These are phyloP conservation scores for Solanum arcanum DNA, from an alignment of 257 asterid species.

Conservation along the genomic window DNA sequence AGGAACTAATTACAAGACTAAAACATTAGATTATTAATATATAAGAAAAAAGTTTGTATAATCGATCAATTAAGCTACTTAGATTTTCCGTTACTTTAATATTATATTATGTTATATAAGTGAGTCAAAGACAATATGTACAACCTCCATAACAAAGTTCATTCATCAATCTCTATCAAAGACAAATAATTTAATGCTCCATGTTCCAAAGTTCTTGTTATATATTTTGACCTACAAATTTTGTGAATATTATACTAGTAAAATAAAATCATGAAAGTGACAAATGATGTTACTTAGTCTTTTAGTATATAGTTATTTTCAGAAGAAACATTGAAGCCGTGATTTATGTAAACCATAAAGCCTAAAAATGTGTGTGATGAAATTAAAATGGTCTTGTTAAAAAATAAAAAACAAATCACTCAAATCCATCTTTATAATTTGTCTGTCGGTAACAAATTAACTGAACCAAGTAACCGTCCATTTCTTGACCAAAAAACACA, in stretches of 20 bases:
- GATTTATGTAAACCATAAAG: not conserved
- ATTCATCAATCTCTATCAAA: not conserved
- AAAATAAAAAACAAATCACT: not conserved
- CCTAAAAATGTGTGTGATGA: not conserved
- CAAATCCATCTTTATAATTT: not conserved
- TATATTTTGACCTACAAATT: not conserved
- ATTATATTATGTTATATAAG: not conserved
- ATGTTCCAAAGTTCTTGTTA: not conserved
- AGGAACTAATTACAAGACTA: not conserved
- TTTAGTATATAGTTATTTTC: not conserved
- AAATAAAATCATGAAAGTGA: not conserved
- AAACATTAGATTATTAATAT: too few relatives aligned
- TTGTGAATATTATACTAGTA: not conserved
- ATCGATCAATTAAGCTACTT: not conserved
- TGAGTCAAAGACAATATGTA: not conserved
- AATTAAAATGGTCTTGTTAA: not conserved
- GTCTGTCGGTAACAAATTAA: not conserved
- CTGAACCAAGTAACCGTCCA: not conserved
- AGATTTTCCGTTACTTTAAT: not conserved
- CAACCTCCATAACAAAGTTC: not conserved
- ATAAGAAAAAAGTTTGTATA: too few relatives aligned
- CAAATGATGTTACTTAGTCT: not conserved
- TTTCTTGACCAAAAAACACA: not conserved
- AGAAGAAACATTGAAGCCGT: not conserved
- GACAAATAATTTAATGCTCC: not conserved